Percentiles rank a stretch among this genome's conserved stretches.
These are phyloP conservation scores for Didymella lethalis DNA, from an alignment of 2,329 filamentous ascomycete genomes.

Conservation along the genomic window DNA sequence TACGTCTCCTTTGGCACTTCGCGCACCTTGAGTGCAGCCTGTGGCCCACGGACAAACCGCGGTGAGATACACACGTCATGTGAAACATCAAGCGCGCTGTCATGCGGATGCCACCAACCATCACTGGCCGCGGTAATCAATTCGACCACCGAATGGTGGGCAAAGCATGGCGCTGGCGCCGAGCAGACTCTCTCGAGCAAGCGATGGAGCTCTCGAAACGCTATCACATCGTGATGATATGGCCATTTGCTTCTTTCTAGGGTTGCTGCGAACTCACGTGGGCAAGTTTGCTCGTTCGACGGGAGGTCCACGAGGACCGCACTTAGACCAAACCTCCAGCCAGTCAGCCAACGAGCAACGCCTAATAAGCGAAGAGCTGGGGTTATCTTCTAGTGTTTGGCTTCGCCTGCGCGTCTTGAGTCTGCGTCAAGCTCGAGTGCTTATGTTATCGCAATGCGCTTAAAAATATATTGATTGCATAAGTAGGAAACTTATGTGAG, in stretches of 20 bases:
- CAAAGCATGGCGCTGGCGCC: not conserved
- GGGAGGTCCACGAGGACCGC: not conserved
- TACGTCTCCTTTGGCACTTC: not conserved
- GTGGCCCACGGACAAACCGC: constrained; percentile 2
- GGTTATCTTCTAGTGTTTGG: not conserved
- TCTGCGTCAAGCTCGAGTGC: not conserved
- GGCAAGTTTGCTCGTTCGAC: not conserved
- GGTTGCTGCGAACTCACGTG: not conserved
- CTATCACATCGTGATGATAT: not conserved
- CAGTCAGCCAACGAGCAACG: not conserved
- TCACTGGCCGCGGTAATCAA: constrained; percentile 2
- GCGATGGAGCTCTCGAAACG: not conserved
- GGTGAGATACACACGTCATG: constrained; percentile 28
- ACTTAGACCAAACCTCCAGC: not conserved
- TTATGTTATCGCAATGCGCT: not conserved
- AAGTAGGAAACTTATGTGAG: no score
- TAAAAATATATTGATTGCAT: no score
- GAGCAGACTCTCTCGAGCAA: not conserved
- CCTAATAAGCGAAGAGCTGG: not conserved
- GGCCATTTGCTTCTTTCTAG: not conserved
- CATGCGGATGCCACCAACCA: constrained; percentile 21
- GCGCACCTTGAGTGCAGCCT: not conserved
- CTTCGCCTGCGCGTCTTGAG: no score
- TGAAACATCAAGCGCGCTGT: constrained; percentile 32
- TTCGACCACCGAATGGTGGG: not conserved